Percentiles rank a stretch among this genome's conserved stretches.
These are phyloP conservation scores for Skeletonema grethae DNA, from an alignment of 108 stramenopile species.

Conservation along the genomic window DNA sequence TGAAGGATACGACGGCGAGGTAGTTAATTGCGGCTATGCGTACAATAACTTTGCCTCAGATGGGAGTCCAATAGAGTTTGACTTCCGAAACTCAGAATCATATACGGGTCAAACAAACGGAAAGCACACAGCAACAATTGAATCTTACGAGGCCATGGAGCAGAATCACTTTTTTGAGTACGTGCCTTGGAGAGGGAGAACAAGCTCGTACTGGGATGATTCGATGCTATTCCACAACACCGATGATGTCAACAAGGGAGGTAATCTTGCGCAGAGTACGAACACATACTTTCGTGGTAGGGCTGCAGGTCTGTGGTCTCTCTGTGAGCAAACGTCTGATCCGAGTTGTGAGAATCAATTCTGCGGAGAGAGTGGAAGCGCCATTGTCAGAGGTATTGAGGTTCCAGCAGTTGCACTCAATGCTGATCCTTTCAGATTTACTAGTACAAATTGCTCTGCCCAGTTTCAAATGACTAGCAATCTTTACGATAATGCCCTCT, in stretches of 20 bases:
- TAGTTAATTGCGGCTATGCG: neutral
- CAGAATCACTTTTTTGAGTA: slow-evolving; percentile 42
- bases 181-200: slow-evolving; percentile 43
- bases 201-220: neutral
- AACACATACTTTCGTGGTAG: neutral
- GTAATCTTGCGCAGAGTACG: neutral
- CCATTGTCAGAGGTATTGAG: neutral
- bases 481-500: neutral
- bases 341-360: neutral
- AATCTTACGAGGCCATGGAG: slow-evolving; percentile 32
- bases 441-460: neutral
- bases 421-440: neutral
- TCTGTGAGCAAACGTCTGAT: neutral
- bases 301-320: neutral
- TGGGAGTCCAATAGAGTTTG: neutral
- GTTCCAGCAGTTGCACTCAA: neutral
- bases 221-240: neutral
- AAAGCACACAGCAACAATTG: slow-evolving; percentile 2
- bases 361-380: neutral
- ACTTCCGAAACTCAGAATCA: neutral
- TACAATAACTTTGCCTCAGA: neutral
- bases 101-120: slow-evolving; percentile 10
- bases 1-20: neutral
- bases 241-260: neutral
- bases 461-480: neutral